These are phyloP conservation scores for Lecanoromycetidae sp. DNA, from an alignment of 2,329 filamentous ascomycete genomes.

Conservation along the genomic window DNA sequence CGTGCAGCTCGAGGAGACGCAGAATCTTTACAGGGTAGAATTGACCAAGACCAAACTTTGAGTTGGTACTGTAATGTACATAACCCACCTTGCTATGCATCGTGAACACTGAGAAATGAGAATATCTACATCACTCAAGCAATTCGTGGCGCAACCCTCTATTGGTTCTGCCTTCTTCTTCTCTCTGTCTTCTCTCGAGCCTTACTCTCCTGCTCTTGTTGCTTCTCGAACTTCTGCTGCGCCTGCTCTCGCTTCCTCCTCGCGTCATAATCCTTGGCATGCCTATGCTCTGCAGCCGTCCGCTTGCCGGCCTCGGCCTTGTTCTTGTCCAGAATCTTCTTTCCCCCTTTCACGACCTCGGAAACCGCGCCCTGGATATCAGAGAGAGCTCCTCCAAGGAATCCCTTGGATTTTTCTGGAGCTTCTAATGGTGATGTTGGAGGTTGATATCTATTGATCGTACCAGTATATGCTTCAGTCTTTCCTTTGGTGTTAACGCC, in stretches of 20 bases:
- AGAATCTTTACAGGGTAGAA: no score
- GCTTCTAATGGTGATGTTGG: background rate
- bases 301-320: slow-evolving; percentile 2
- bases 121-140: background rate
- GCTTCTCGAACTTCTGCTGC: slow-evolving; percentile 20
- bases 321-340: background rate
- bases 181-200: background rate
- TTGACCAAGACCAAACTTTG: no score
- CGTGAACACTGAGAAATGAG: background rate
- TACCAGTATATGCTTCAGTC: background rate
- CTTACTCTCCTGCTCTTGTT: slow-evolving; percentile 10
- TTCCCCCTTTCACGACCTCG: background rate
- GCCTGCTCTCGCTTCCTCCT: slow-evolving; percentile 13
- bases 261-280: slow-evolving; percentile 18
- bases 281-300: slow-evolving; percentile 13
- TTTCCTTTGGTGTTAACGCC: background rate
- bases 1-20: no score
- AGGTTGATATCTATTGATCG: background rate
- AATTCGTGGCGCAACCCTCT: background rate
- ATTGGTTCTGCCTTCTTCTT: background rate
- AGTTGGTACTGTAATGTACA: slow-evolving; percentile 1
- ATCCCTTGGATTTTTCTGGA: background rate
- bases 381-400: background rate
- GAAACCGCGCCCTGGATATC: slow-evolving; percentile 2
- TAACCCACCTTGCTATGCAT: background rate